Evolutionary conservation across 192 early-diverging fungal species (phyloP).

Genomic region (Powellomyces hirtus): DNA sequence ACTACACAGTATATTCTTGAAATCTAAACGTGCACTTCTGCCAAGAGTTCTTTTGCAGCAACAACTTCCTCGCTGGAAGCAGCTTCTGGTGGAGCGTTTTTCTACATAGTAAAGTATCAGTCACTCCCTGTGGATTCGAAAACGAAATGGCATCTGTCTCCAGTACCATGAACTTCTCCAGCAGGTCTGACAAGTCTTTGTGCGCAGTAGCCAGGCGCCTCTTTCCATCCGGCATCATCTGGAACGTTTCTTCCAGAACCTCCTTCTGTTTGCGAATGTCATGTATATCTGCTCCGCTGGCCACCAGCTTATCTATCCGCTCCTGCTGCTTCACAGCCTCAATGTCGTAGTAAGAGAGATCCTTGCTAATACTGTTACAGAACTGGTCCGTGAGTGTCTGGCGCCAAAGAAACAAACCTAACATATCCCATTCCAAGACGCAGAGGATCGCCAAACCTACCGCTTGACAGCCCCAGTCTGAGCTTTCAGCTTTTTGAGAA

Average conservation of each 20-base stretch:
- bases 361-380: constrained; percentile 38
- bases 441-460: no score
- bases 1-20: no score
- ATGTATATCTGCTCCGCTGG: constrained; percentile 35
- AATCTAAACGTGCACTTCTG: neutral
- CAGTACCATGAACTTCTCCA: constrained; percentile 9
- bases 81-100: neutral
- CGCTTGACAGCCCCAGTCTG: constrained; percentile 47
- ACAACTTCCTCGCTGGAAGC: constrained; percentile 4
- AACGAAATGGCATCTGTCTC: neutral
- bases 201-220: constrained; percentile 32
- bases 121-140: neutral
- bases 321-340: constrained; percentile 41
- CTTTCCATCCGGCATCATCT: constrained; percentile 47
- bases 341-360: constrained; percentile 34
- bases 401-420: neutral
- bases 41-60: neutral
- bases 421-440: neutral
- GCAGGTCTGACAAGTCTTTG: constrained; percentile 32
- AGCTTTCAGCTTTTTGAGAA: constrained; percentile 39
- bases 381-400: neutral
- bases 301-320: constrained; percentile 40
- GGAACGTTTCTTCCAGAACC: constrained; percentile 48
- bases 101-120: neutral
- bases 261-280: constrained; percentile 46